phyloP scores from a whole-genome alignment of 2,329 filamentous ascomycete genomes.

The Penicillium occitanis region DNA sequence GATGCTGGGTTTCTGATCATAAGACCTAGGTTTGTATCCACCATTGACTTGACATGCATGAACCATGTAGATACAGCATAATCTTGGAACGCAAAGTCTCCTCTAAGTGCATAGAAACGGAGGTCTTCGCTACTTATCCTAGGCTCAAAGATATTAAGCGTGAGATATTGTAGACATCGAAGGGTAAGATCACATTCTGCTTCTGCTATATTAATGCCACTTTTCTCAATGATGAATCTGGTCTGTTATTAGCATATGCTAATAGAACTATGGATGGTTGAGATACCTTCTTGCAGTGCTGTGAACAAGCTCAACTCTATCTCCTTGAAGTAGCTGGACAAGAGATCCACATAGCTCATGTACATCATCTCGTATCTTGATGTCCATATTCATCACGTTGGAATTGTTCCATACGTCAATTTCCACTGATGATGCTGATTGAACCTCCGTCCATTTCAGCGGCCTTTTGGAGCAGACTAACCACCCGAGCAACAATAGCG shows the following conservation, averaged over 20 bases:
- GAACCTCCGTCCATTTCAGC: slow-evolving; percentile 8
- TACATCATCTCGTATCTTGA: neutral
- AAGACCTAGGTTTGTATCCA: neutral
- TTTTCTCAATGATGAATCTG: slow-evolving; percentile 5
- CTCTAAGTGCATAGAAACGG: slow-evolving; percentile 2
- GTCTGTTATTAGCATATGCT: neutral
- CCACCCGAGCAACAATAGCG: slow-evolving; percentile 3
- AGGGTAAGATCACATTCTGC: slow-evolving; percentile 13
- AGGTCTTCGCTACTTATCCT: neutral
- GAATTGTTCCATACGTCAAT: neutral
- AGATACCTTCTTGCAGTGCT: slow-evolving; percentile 7
- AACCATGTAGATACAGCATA: slow-evolving; percentile 15
- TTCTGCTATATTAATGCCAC: neutral
- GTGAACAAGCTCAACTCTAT: slow-evolving; percentile 11
- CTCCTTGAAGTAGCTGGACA: slow-evolving; percentile 3
- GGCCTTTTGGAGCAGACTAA: slow-evolving; percentile 9
- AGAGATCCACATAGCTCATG: slow-evolving; percentile 7
- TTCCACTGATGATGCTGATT: slow-evolving; percentile 3
- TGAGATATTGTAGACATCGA: slow-evolving; percentile 8
- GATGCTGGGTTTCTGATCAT: neutral
- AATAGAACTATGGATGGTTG: too few relatives aligned
- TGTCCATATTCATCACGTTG: neutral
- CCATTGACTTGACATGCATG: slow-evolving; percentile 9
- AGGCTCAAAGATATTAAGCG: slow-evolving; percentile 4
- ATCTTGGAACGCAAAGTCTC: slow-evolving; percentile 5